phyloP scores from a whole-genome alignment of 352 stramenopile genomes.

The Globisporangium megalacanthum region DNA sequence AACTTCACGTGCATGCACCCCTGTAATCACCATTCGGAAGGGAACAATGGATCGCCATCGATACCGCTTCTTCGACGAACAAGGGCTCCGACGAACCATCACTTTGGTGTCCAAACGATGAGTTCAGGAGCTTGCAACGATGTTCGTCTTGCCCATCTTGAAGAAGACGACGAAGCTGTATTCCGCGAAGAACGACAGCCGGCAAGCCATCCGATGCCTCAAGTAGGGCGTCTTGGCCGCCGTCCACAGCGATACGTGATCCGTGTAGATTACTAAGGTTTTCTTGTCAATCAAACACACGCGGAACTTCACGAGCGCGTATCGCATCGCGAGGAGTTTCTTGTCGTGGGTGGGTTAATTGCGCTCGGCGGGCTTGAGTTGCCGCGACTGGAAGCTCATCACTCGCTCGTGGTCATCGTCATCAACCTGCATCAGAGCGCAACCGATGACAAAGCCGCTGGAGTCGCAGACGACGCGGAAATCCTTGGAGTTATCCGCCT shows the following conservation, averaged over 20 bases:
- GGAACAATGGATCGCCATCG: too few relatives aligned
- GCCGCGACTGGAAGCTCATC: constrained; percentile 17
- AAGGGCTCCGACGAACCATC: too few relatives aligned
- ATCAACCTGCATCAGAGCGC: constrained; percentile 2
- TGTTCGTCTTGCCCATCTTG: too few relatives aligned
- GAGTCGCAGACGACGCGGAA: constrained; percentile 19
- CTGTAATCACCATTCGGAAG: too few relatives aligned
- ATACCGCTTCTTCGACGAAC: too few relatives aligned
- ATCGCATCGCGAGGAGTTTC: constrained; percentile 18
- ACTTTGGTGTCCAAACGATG: too few relatives aligned
- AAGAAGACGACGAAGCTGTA: constrained; percentile 21
- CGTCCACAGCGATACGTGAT: constrained; percentile 12
- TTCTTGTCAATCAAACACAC: constrained; percentile 19
- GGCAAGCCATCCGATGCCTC: constrained; percentile 9
- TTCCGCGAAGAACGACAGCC: constrained; percentile 20
- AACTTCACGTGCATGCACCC: too few relatives aligned
- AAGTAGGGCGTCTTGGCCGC: neutral
- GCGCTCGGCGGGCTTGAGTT: constrained; percentile 18
- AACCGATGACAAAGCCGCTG: constrained; percentile 18
- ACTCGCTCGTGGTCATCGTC: neutral
- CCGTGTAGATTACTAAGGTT: constrained; percentile 18
- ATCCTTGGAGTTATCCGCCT: constrained; percentile 2
- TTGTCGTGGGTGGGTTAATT: neutral
- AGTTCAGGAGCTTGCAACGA: too few relatives aligned
- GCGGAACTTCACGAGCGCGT: constrained; percentile 24